Conservation (phyloP, 2,329 filamentous ascomycete genomes). For the Niveomyces coronatus region DNA sequence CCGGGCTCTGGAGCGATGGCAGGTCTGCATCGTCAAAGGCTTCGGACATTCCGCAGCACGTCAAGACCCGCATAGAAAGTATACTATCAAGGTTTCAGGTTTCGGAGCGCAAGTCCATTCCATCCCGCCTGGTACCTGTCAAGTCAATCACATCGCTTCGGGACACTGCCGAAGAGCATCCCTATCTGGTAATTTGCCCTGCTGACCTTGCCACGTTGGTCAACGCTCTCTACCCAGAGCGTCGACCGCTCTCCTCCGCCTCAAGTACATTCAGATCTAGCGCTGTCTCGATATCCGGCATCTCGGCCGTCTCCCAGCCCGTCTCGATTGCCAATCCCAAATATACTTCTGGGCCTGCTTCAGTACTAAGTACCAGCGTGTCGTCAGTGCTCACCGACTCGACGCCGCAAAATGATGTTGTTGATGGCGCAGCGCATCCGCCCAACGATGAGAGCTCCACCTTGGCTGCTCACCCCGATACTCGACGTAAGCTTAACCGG, state of each 20-base stretch:
- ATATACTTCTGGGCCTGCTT: slow-evolving; percentile 54
- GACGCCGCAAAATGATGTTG: slow-evolving; percentile 51
- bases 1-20: slow-evolving; percentile 65
- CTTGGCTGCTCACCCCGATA: slow-evolving; percentile 33
- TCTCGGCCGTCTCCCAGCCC: slow-evolving; percentile 55
- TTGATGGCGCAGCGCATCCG: slow-evolving; percentile 43
- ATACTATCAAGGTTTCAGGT: slow-evolving; percentile 56
- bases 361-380: slow-evolving; percentile 60
- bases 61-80: slow-evolving; percentile 60
- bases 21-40: slow-evolving; percentile 41
- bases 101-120: slow-evolving; percentile 35
- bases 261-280: slow-evolving; percentile 54
- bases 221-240: slow-evolving; percentile 74
- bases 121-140: slow-evolving; percentile 55
- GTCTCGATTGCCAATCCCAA: slow-evolving; percentile 51
- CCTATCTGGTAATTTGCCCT: slow-evolving; percentile 69
- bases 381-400: slow-evolving; percentile 63
- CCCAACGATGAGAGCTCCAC: slow-evolving; percentile 47
- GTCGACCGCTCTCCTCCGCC: slow-evolving; percentile 51
- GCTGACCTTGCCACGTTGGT: slow-evolving; percentile 71
- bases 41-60: slow-evolving; percentile 44
- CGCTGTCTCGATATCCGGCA: slow-evolving; percentile 58
- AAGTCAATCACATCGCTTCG: slow-evolving; percentile 62
- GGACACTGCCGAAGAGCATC: slow-evolving; percentile 69
- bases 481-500: slow-evolving; percentile 34